phyloP scores from a whole-genome alignment of 164 flowering plant genomes.

The Aristolochia californica region DNA sequence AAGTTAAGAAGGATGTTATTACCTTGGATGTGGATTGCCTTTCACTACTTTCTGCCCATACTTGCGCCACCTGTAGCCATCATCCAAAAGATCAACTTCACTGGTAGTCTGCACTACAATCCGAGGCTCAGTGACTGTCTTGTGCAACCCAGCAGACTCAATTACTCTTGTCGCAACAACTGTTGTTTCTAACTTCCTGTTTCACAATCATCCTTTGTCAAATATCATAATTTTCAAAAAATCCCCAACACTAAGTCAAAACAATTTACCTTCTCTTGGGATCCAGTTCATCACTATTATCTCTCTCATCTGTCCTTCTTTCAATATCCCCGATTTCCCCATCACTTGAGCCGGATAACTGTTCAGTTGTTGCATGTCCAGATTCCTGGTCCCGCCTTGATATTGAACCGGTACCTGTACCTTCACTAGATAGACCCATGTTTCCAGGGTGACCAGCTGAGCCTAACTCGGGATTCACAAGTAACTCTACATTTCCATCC shows the following conservation, averaged over 20 bases:
- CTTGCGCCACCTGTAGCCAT: conserved; percentile 97
- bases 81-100: conserved; percentile 96
- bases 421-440: conserved; percentile 18
- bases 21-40: conserved; percentile 97
- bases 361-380: conserved; percentile 24
- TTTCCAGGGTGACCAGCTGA: conserved; percentile 19
- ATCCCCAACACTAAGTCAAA: background rate
- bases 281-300: conserved; percentile 53
- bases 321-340: conserved; percentile 36
- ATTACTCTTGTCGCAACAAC: conserved; percentile 22
- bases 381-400: conserved; percentile 26
- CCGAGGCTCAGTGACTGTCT: conserved; percentile 67
- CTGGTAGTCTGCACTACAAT: conserved; percentile 93
- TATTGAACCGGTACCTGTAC: conserved; percentile 13
- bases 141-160: conserved; percentile 34
- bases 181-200: conserved; percentile 45
- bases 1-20: background rate
- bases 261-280: conserved; percentile 62
- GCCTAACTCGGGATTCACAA: conserved; percentile 23
- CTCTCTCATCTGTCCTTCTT: conserved; percentile 19
- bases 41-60: conserved; percentile 98
- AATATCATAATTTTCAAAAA: background rate
- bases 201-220: background rate
- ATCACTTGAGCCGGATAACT: conserved; percentile 35
- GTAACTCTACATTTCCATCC: conserved; percentile 25